Base-by-base conservation (phyloP, 495 filamentous ascomycete genomes). In the Xanthoparmelia taractica region DNA sequence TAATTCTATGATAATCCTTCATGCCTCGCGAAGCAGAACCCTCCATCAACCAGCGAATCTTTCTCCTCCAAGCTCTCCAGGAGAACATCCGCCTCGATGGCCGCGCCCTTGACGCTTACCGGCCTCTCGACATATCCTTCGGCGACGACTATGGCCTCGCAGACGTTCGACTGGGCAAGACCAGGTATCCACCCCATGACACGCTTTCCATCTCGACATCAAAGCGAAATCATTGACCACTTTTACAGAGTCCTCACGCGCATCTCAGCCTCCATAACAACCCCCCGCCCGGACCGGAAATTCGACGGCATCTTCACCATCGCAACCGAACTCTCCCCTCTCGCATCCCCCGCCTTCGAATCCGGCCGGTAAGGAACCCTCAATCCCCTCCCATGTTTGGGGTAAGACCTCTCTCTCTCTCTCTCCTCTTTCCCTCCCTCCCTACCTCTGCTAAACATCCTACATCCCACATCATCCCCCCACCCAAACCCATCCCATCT, bases 251-350 rank as follows among this genome's bases (percentile, higher is more conserved):
- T 97, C 61, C 77, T 95, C 61, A 88, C 86, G 36, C 86, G 88
- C 63, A 89, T 96, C 62, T 93, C 91, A n/a, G 85, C 89, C 61
- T 88, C 93, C 76, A 86, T 97, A 48, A 85, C 87, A 20, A 82
- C 87, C 59, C 94, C 94, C 45, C 90, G 85, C 71, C 76, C 87
- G 52, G 93, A 97, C 73, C 87, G 94, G 34, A 92, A 91, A 57
- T 96, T 96, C 69, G 93, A 97, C 71, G 94, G 94, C 70, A 81
- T 94, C 71, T 97, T 97, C 76, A 89, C 83, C 59, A 97, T 98
- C 71, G 82, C 84, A 36, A 86, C 92, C 63, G 94, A 98, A 73
- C 82, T 98, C 66, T 87, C 85, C 57, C 89, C 91, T n/a, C 92
- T 98, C 87, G 86, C 89, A 29, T 92, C 91, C 34, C 92, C 94